Evolutionary conservation across 257 asterid species (phyloP), one percentile per base, ranked within the genome.

Genomic region (Rehmannia glutinosa): DNA sequence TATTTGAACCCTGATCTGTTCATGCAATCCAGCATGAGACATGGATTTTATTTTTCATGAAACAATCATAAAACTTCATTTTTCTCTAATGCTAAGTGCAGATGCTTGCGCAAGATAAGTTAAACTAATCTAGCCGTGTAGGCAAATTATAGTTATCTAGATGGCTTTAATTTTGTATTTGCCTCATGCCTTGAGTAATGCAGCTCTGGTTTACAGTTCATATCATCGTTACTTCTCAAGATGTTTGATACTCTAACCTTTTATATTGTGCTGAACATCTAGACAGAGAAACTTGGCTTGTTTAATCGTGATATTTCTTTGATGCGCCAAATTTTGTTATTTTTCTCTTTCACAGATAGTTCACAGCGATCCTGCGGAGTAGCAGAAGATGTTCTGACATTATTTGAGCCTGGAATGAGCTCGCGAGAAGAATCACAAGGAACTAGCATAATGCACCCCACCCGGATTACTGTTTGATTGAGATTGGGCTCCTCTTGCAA

Each of bases 351-450:
- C 53, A 35, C 76, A 75, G 84, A 83, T 86, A 27, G 77, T 77
- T 59, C 74, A 77, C 63, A 67, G 77, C 68, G 71, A 80, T 74
- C 20, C 80, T 2, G 74, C 71, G 42, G 88, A 76, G 75, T 80
- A 78, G 47, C 84, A 78, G 60, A 83, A 73, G 81, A 81, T 83
- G 84, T 80, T 74, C 47, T 85, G 85, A 47, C 69, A 78, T 61
- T 86, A 78, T 81, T 83, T 73, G 84, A 75, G 41, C 32, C 55
- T 36, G 89, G 81, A 28, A 83, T 49, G 87, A 86, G 84, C 84
- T 81, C 47, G 74, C 74, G 63, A 79, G n/a, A n/a, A n/a, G n/a
- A n/a, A n/a, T n/a, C n/a, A n/a, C n/a, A 73, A 46, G 25, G 52
- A 75, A 70, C 72, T 80, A 81, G 8, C 79, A 77, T 60, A 77